Conservation (phyloP, 2,329 filamentous ascomycete genomes). For the Neonectria magnoliae region DNA sequence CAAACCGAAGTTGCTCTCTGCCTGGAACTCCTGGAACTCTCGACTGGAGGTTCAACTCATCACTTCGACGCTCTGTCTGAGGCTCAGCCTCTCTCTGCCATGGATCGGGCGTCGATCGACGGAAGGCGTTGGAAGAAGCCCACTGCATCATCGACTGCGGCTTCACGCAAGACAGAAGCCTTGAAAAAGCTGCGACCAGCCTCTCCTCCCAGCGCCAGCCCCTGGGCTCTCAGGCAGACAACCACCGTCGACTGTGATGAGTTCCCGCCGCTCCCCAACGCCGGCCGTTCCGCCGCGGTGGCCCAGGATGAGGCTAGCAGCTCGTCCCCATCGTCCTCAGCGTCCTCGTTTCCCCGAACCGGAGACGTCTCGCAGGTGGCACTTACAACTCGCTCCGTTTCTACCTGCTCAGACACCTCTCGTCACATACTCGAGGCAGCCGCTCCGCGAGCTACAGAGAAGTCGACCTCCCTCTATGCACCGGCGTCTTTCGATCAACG, state of each 20-base stretch:
- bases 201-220: conserved; percentile 47
- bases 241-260: conserved; percentile 14
- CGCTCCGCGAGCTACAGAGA: conserved; percentile 42
- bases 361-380: conserved; percentile 16
- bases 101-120: conserved; percentile 42
- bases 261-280: conserved; percentile 38
- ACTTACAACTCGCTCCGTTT: conserved; percentile 24
- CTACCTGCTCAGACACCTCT: conserved; percentile 37
- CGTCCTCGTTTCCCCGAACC: conserved; percentile 18
- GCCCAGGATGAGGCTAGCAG: conserved; percentile 17
- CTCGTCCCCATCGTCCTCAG: conserved; percentile 29
- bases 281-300: conserved; percentile 12
- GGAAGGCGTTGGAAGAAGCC: conserved; percentile 37
- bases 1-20: conserved; percentile 6
- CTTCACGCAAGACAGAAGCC: conserved; percentile 24
- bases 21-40: conserved; percentile 6
- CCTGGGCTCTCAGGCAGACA: conserved; percentile 38
- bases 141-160: conserved; percentile 10
- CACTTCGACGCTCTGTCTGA: conserved; percentile 5
- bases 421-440: conserved; percentile 42
- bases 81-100: conserved; percentile 14
- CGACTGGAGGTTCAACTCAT: not conserved
- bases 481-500: not conserved
- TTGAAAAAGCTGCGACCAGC: conserved; percentile 42
- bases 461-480: conserved; percentile 21